Conservation (phyloP, 2,329 filamentous ascomycete genomes). For the Colletotrichum sp. region DNA sequence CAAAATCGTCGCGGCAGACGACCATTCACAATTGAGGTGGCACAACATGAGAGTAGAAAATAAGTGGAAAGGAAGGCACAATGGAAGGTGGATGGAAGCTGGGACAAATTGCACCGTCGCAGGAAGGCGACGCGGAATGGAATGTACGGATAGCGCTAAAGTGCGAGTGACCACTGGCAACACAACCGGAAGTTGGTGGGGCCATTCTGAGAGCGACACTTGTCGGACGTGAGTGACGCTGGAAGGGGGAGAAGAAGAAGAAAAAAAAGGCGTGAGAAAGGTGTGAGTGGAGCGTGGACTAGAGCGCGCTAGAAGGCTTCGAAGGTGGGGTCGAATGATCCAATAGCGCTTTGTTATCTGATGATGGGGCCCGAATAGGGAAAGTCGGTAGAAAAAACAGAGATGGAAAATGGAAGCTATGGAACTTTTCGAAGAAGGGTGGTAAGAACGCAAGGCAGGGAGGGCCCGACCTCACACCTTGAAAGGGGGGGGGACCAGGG, state of each 20-base stretch:
- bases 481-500: not conserved
- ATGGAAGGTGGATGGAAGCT: not conserved
- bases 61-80: not conserved
- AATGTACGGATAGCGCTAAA: not conserved
- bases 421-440: constrained; percentile 9
- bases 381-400: not conserved
- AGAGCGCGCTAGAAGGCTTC: constrained; percentile 18
- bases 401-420: constrained; percentile 4
- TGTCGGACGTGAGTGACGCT: no score
- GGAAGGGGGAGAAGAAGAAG: no score
- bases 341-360: not conserved
- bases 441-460: not conserved
- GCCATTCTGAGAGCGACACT: not conserved
- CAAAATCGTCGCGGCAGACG: not conserved
- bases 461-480: not conserved
- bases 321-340: not conserved
- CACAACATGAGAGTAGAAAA: not conserved
- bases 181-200: not conserved
- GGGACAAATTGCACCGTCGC: not conserved
- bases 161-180: not conserved
- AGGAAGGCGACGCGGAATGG: not conserved
- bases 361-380: not conserved
- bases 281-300: not conserved
- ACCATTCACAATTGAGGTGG: not conserved
- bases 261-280: not conserved